Base-by-base conservation (phyloP, 805 yeast genomes). In the Candida sonorensis region DNA sequence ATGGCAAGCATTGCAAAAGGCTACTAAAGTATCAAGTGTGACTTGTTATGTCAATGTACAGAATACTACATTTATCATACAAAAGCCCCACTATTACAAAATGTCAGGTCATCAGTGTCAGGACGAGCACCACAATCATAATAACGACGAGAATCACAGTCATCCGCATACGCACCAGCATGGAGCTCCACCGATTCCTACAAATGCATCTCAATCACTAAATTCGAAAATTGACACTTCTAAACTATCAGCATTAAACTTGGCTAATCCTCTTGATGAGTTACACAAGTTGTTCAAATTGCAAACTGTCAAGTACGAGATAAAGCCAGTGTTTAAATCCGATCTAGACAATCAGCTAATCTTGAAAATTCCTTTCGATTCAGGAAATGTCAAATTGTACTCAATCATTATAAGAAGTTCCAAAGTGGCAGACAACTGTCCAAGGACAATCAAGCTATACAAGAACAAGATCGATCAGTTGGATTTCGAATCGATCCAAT, bases 301-400 rank as follows among this genome's bases (percentile, higher is more conserved):
- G 2, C 56, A 64, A 29, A 70, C 65, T 2, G 61, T 66, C 6
- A 71, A 72, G 45, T 75, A 72, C 39, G 55, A 63, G n/a, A 42
- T 72, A 8, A 64, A 39, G 38, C 75, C 61, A 41, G 59, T 23
- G 46, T 57, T 61, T 50, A 77, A 28, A 61, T 73, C 55, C 1
- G 96, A 88, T 52, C 76, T 82, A 2, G 97, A 90, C 49, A 74
- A 79, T 37, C 96, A 90, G 52, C 42, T 88, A 44, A 70, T 88
- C 20, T 44, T 90, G 20, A 71, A 75, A 33, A 72, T 90, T 18
- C 97, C 96, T 18, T 90, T 90, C 48, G 76, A 80, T 10, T 82
- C 81, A 1, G 46, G 48, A 5, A 61, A 71, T 16, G 86, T 83
- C 25, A 84, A 80, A 50, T 56, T 90, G 22, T 83, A 74, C 50